These are phyloP conservation scores for Cardamine resedifolia DNA, from an alignment of 345 rosid species.

Conservation along the genomic window DNA sequence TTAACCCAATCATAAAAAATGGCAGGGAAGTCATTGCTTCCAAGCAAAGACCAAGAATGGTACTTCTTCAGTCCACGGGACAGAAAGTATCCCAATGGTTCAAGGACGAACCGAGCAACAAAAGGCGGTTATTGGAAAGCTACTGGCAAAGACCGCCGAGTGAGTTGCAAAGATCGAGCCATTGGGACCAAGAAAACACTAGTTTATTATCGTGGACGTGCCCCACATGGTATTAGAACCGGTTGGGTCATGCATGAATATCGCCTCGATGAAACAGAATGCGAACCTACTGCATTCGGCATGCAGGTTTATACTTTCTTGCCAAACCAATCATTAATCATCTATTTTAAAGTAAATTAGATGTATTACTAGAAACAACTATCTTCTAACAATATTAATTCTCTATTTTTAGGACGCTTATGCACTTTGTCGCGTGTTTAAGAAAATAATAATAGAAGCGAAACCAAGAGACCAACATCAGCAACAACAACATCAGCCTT, in stretches of 20 bases:
- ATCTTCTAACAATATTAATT: neutral
- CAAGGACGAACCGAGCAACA: slow-evolving; percentile 93
- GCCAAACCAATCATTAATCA: neutral
- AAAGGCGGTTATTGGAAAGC: slow-evolving; percentile 98
- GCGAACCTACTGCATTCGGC: slow-evolving; percentile 54
- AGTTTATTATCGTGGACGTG: slow-evolving; percentile 94
- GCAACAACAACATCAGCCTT: slow-evolving; percentile 19
- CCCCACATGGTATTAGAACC: slow-evolving; percentile 91
- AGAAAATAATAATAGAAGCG: slow-evolving; percentile 54
- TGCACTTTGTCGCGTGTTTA: slow-evolving; percentile 91
- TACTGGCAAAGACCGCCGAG: slow-evolving; percentile 92
- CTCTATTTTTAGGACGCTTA: slow-evolving; percentile 65
- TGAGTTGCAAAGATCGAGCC: slow-evolving; percentile 61
- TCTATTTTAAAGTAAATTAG: neutral
- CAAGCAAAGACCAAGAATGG: slow-evolving; percentile 98
- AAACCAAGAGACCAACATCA: slow-evolving; percentile 58
- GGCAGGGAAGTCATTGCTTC: slow-evolving; percentile 80
- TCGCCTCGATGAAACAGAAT: slow-evolving; percentile 87
- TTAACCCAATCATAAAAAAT: neutral
- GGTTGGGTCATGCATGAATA: slow-evolving; percentile 99
- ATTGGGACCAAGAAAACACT: slow-evolving; percentile 96
- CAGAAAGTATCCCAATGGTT: slow-evolving; percentile 91
- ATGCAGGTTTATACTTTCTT: slow-evolving; percentile 57
- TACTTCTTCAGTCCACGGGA: slow-evolving; percentile 96
- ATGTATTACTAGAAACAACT: neutral